Evolutionary conservation across 192 early-diverging fungal genomes (phyloP).

Genomic region (Coemansia sp.): DNA sequence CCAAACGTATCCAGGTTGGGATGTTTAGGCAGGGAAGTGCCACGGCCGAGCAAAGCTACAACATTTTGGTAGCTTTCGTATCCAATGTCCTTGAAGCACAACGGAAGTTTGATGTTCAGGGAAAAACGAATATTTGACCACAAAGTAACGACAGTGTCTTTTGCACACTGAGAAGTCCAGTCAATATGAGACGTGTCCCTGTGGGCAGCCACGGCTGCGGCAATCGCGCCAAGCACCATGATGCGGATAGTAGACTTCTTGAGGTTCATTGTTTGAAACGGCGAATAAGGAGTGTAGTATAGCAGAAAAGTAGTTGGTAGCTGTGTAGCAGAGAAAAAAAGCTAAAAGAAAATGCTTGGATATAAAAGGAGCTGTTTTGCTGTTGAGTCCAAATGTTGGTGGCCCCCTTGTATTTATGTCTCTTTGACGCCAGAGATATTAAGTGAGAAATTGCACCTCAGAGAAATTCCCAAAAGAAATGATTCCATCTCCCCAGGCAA

Average conservation of each 20-base stretch:
- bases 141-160: slow-evolving; percentile 4
- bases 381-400: background rate
- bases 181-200: background rate
- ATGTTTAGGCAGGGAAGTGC: background rate
- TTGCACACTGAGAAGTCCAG: slow-evolving; percentile 15
- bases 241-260: slow-evolving; percentile 17
- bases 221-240: slow-evolving; percentile 12
- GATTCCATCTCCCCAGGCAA: background rate
- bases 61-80: slow-evolving; percentile 1
- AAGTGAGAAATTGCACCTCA: background rate
- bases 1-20: background rate
- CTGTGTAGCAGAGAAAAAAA: background rate
- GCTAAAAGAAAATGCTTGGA: background rate
- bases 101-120: background rate
- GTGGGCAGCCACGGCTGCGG: slow-evolving; percentile 15
- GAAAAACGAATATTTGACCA: slow-evolving; percentile 5
- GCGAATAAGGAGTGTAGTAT: background rate
- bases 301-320: too few species aligned
- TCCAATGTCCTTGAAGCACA: slow-evolving; percentile 1
- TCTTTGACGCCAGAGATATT: background rate
- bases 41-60: background rate
- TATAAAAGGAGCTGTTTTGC: background rate
- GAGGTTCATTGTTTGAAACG: slow-evolving; percentile 13
- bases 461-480: background rate
- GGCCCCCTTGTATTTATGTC: background rate